Base-by-base conservation (phyloP, 2,329 filamentous ascomycete species). In the Xylaria sp. region DNA sequence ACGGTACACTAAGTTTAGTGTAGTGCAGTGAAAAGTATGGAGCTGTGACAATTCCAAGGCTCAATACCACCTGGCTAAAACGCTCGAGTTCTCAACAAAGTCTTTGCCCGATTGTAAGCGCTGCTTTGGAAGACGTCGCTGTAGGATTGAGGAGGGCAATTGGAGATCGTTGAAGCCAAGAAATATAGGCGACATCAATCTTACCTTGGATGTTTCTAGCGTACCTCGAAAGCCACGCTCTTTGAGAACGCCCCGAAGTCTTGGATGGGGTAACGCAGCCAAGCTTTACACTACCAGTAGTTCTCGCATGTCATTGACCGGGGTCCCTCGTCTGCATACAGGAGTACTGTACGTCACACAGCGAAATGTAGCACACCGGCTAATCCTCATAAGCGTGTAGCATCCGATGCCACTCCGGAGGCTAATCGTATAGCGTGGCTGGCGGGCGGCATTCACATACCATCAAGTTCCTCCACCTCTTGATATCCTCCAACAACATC, bases 271-370 rank as follows among this genome's bases (percentile, higher is more conserved):
- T 47, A 47, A 28, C 45, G 15, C 45, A 31, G 45, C 45, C 45
- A 47, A 47, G 45, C 6, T 17, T 17, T 28, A 9, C n/a, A n/a
- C n/a, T n/a, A n/a, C n/a, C n/a, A n/a, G n/a, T n/a, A 17, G 21
- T 47, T 46, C 28, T 23, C n/a, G 45, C 45, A 17, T 31, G 25
- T 31, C 25, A 23, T 28, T 3, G 17, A 31, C 28, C 6, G 33
- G 49, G 19, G 35, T 12, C 19, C 33, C 33, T 51, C 49, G 19
- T 40, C 49, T 15, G n/a, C n/a, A n/a, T n/a, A n/a, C n/a, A n/a
- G n/a, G n/a, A n/a, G n/a, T n/a, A n/a, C n/a, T n/a, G n/a, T n/a
- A 51, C 49, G 49, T 51, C 49, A 51, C 49, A 51, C 14, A 43
- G 5, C 19, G 3, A 42, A 3, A 17, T 19, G 11, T 19, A 17